Evolutionary conservation across 2,329 filamentous ascomycete genomes (phyloP), one percentile per base, ranked within the genome.

Genomic region (Fusarium musae): DNA sequence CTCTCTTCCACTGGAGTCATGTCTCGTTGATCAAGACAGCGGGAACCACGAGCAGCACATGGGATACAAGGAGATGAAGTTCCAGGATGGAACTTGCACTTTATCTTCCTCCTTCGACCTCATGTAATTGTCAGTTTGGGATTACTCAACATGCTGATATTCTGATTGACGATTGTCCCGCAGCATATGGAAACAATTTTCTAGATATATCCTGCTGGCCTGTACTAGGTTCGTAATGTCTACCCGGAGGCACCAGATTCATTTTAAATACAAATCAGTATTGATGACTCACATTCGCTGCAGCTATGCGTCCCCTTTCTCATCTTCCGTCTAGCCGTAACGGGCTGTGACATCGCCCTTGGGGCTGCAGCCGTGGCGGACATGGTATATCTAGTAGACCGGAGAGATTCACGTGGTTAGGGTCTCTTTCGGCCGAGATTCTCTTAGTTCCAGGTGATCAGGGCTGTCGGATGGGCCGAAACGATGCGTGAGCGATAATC

Each of bases 101-200:
- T 53, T 21, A 53, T 53, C 8, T 53, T 53, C 16, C 49, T 53
- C 17, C 49, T 37, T 28, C 49, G 49, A 28, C 49, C 49, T 53
- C 16, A 37, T 2, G 12, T 16, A 21, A 11, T 16, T 26, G 26
- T 26, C 6, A 26, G 26, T 26, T 26, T 26, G 26, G 26, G 26
- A 26, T 26, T 26, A 26, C 26, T 26, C 26, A 26, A 26, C 26
- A 26, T 26, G 26, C 26, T 26, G 26, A 26, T 26, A 26, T 26
- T 26, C 26, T 2, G 21, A 13, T 34, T 23, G 11, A 8, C n/a
- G 11, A 19, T 34, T 34, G 32, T 34, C 30, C 10, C 2, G 6
- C 13, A 26, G 3, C 6, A 21, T 3, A 21, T 37, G 16, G 6
- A 13, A 17, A 16, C 3, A 7, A 9, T 3, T 16, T 7, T 9